Percentiles rank a stretch among this genome's conserved stretches.
Evolutionary conservation across 305 asterid species (phyloP).

Genomic region (Fraxinus albicans): DNA sequence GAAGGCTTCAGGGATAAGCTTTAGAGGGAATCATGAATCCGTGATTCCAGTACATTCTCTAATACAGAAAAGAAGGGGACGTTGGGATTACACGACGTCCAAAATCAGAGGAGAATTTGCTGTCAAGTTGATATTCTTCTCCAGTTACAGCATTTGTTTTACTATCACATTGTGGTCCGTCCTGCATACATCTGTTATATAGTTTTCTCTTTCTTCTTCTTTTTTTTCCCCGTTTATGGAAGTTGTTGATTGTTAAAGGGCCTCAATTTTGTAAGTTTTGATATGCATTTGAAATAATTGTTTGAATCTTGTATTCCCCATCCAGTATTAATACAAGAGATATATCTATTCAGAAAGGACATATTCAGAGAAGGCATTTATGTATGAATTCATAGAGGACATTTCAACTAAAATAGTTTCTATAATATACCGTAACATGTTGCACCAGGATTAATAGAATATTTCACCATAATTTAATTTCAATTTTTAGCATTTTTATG

Average conservation of each 20-base stretch:
- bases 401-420: not conserved
- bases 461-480: no score
- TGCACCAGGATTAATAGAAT: not conserved
- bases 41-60: not conserved
- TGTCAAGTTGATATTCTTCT: not conserved
- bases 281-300: constrained; percentile 18
- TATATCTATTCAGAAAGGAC: not conserved
- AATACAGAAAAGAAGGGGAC: not conserved
- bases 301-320: not conserved
- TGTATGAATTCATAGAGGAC: not conserved
- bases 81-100: not conserved
- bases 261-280: constrained; percentile 20
- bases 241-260: constrained; percentile 15
- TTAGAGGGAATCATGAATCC: not conserved
- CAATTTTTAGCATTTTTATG: not conserved
- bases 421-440: not conserved
- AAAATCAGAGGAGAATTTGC: not conserved
- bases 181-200: not conserved
- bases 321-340: not conserved
- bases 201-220: not conserved
- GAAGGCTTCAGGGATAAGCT: not conserved
- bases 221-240: not conserved
- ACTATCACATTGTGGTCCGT: not conserved
- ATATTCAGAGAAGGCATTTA: not conserved
- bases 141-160: not conserved